Evolutionary conservation across 192 early-diverging fungal genomes (phyloP).

Genomic region (Entomortierella lignicola): DNA sequence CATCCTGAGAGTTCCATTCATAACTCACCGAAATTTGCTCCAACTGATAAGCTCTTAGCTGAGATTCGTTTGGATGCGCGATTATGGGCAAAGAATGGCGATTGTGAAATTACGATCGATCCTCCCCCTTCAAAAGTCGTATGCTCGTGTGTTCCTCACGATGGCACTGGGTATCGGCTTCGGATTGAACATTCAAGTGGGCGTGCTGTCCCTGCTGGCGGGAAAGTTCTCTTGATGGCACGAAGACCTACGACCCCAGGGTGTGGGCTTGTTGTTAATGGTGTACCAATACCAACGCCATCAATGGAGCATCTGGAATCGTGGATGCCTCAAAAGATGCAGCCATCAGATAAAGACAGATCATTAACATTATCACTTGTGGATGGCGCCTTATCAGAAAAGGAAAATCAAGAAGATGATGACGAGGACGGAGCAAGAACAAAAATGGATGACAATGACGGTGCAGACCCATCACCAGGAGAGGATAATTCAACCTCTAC

Average conservation of each 20-base stretch:
- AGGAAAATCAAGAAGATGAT: constrained; percentile 21
- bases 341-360: constrained; percentile 1
- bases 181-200: constrained; percentile 58
- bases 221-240: constrained; percentile 59
- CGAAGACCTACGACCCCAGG: constrained; percentile 40
- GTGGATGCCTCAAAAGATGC: constrained; percentile 14
- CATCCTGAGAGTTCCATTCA: constrained; percentile 1
- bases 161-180: constrained; percentile 57
- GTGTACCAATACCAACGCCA: constrained; percentile 42
- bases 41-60: constrained; percentile 42
- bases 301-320: constrained; percentile 40
- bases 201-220: constrained; percentile 55
- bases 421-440: background rate
- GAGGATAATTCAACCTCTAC: background rate
- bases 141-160: constrained; percentile 44
- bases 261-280: constrained; percentile 41
- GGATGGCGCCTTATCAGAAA: constrained; percentile 29
- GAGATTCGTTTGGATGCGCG: constrained; percentile 57
- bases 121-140: constrained; percentile 59
- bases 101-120: constrained; percentile 58
- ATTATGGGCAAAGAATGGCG: constrained; percentile 40
- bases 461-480: background rate
- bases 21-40: constrained; percentile 28
- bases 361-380: constrained; percentile 10
- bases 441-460: background rate